Base-by-base conservation (phyloP, 306 rosid species). In the Trifolium pratense region DNA sequence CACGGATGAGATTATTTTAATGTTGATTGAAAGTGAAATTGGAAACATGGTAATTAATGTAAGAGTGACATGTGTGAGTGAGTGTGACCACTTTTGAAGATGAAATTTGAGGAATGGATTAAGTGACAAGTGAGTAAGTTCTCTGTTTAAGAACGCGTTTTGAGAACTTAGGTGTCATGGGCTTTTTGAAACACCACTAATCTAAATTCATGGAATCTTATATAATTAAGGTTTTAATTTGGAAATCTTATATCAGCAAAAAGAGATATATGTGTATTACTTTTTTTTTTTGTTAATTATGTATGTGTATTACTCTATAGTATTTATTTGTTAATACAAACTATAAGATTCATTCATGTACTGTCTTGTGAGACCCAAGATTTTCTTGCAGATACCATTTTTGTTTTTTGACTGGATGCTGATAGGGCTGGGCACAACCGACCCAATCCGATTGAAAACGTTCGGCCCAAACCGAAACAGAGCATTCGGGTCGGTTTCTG, bases 71-170 rank as follows among this genome's bases (percentile, higher is more conserved):
- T 43, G 49, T 43, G 43, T 39, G 43, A 5, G 37, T 81, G 46
- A 40, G 39, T 12, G 78, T 55, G 65, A 48, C 31, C 43, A 71
- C 59, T 48, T 62, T 63, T 16, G 65, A 76, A 34, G 7, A 29
- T 66, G 14, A 45, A 70, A 56, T 21, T 32, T 46, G 23, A 72
- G 73, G 59, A 39, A 18, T 81, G 62, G 74, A 72, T 65, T 46
- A 11, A 63, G 82, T 66, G 68, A 80, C 29, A 75, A 72, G 51
- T 62, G 66, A 26, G 45, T 65, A 63, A 17, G 66, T 34, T 9
- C 42, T 71, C 83, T 86, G 84, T 86, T 56, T 74, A 6, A 23
- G 71, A 26, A 89, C 93, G 91, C 91, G 93, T 81, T 86, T 89
- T 89, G 74, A 5, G 79, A 74, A 53, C 76, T 53, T 79, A 83